Conservation (phyloP, 164 flowering plant species). For the Nymphaea colorata region DNA sequence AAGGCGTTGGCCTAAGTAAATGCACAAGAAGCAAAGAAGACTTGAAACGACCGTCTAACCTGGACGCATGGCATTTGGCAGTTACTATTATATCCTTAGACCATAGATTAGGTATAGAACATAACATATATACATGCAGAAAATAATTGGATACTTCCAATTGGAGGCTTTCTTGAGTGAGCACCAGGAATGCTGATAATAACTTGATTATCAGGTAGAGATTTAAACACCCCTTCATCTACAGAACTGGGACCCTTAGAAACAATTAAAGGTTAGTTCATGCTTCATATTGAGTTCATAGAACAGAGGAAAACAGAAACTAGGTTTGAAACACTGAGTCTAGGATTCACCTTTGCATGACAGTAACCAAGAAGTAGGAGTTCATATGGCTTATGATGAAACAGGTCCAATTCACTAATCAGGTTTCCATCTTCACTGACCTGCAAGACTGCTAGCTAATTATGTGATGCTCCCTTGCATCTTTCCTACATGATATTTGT, state of each 20-base stretch:
- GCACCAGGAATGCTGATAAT: slow-evolving; percentile 85
- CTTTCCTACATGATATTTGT: too few relatives aligned
- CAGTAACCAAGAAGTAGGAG: slow-evolving; percentile 72
- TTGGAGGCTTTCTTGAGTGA: slow-evolving; percentile 90
- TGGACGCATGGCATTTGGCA: too few relatives aligned
- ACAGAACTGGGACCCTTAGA: slow-evolving; percentile 5
- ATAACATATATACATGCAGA: too few relatives aligned
- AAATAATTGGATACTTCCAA: slow-evolving; percentile 51
- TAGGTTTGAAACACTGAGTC: background rate
- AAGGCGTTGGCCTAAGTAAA: too few relatives aligned
- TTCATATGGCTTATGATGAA: slow-evolving; percentile 93
- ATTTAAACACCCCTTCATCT: slow-evolving; percentile 7
- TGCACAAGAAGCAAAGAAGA: too few relatives aligned
- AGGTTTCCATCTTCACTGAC: slow-evolving; percentile 72
- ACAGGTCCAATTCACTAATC: slow-evolving; percentile 73
- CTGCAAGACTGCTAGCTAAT: slow-evolving; percentile 21
- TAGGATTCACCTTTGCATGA: slow-evolving; percentile 26
- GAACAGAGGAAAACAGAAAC: too few relatives aligned
- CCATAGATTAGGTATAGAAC: too few relatives aligned
- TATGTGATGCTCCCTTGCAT: background rate
- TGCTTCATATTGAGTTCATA: too few relatives aligned
- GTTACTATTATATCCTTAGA: too few relatives aligned
- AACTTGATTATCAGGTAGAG: slow-evolving; percentile 37
- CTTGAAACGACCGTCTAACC: too few relatives aligned
- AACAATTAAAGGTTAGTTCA: too few relatives aligned